phyloP scores from a whole-genome alignment of 306 rosid species.

The Vachellia pachyceras region DNA sequence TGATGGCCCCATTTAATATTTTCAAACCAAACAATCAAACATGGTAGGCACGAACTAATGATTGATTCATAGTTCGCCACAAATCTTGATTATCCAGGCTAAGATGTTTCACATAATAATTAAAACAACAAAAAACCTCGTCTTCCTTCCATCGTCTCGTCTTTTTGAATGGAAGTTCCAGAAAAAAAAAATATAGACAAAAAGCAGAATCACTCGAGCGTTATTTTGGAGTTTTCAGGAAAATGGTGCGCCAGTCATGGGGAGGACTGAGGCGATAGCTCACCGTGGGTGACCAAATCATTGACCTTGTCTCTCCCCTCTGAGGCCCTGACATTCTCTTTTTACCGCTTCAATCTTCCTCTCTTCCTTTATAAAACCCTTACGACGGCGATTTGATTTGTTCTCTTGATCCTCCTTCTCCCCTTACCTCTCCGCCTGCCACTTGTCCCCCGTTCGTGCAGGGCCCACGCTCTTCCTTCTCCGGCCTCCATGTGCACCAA shows the following conservation, averaged over 20 bases:
- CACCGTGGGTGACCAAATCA: constrained; percentile 25
- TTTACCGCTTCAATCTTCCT: background rate
- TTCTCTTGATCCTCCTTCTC: background rate
- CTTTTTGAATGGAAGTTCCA: background rate
- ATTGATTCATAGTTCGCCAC: background rate
- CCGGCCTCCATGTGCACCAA: constrained; percentile 14
- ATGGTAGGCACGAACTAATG: background rate
- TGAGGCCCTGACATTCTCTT: background rate
- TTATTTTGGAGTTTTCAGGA: background rate
- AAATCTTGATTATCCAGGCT: background rate
- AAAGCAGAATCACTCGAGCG: background rate
- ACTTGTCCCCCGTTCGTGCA: constrained; percentile 26
- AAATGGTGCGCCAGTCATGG: background rate
- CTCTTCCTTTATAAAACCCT: background rate
- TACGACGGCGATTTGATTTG: background rate
- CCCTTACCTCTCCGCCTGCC: background rate
- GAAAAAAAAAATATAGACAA: background rate
- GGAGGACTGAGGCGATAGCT: background rate
- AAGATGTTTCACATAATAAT: too few relatives aligned
- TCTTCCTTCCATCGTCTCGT: too few relatives aligned
- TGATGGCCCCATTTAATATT: too few relatives aligned
- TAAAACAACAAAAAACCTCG: too few relatives aligned
- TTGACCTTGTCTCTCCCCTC: background rate
- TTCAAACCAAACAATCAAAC: too few relatives aligned
- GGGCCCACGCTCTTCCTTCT: constrained; percentile 37